phyloP scores from a whole-genome alignment of 169 alveolate genomes.

The Plasmodium gallinaceum region DNA sequence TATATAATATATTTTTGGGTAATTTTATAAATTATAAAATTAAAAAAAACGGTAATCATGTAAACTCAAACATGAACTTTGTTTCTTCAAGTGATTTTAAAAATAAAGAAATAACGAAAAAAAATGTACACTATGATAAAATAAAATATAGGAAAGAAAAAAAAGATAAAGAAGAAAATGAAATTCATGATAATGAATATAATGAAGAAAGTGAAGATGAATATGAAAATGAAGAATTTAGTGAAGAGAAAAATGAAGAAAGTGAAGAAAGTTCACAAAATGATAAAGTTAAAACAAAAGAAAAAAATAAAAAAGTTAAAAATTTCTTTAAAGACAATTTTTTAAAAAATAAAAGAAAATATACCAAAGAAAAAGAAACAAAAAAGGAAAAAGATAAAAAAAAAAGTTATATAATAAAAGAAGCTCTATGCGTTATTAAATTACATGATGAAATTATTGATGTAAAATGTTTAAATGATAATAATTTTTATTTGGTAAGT shows the following conservation, averaged over 20 bases:
- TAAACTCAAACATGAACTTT: not conserved
- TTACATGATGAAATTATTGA: slow-evolving; percentile 54
- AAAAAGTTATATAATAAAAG: slow-evolving; percentile 57
- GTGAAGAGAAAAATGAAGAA: slow-evolving; percentile 6
- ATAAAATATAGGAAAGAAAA: not conserved
- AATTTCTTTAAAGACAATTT: slow-evolving; percentile 59
- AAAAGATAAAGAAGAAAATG: not conserved
- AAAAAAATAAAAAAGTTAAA: slow-evolving; percentile 25
- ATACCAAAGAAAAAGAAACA: not conserved
- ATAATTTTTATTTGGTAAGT: slow-evolving; percentile 33
- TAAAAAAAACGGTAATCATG: not conserved
- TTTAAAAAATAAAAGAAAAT: slow-evolving; percentile 43
- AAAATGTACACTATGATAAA: not conserved
- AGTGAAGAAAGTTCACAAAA: not conserved
- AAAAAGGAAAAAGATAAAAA: not conserved
- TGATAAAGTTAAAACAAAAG: slow-evolving; percentile 23
- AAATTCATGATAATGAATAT: not conserved
- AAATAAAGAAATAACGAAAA: not conserved
- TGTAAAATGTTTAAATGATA: slow-evolving; percentile 45
- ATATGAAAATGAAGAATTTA: not conserved
- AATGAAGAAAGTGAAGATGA: not conserved
- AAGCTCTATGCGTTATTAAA: slow-evolving; percentile 61
- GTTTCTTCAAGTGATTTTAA: not conserved
- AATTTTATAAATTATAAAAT: slow-evolving; percentile 7
- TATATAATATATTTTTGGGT: slow-evolving; percentile 59